Evolutionary conservation across 257 asterid species (phyloP), one percentile per base, ranked within the genome.

Genomic region (Anisodus acutangulus): DNA sequence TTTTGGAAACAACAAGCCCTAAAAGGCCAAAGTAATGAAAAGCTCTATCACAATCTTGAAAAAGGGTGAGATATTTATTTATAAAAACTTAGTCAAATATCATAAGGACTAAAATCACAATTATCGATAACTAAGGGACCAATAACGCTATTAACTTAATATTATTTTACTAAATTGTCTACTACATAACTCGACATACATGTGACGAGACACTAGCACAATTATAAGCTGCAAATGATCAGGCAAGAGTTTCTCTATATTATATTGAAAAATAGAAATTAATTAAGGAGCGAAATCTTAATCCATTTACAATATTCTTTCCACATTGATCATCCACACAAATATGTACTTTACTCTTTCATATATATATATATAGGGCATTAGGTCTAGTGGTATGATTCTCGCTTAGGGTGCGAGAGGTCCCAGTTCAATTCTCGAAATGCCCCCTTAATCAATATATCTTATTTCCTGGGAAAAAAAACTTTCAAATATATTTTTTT

Each of bases 401-500:
- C 93, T 92, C 90, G 91, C 93, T 92, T 91, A 92, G 95, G 95
- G 95, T 93, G 96, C 91, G 89, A 92, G 95, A 90, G 93, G 95
- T 92, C 93, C 93, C 93, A 31, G 35, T 31, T 31, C 35, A 31
- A 31, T 31, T 31, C 35, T 31, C 35, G 35, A 31, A 31, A 31
- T 31, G 35, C 35, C 35, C 35, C 35, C 35, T 31, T 31, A 31
- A 31, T 31, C 35, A 31, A 31, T 31, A 31, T 31, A 31, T 1
- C 35, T 31, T 31, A 31, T 31, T 31, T 31, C 1, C 35, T 31
- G 35, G 35, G 26, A 31, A 31, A 31, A 31, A 31, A 31, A 31
- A 31, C 35, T 31, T 31, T 31, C 35, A 31, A n/a, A n/a, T n/a
- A n/a, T n/a, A 31, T 31, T 31, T 31, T 31, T 31, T 31, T 31